phyloP scores from a whole-genome alignment of 495 filamentous ascomycete species.

The Evansstolkia leycettana region DNA sequence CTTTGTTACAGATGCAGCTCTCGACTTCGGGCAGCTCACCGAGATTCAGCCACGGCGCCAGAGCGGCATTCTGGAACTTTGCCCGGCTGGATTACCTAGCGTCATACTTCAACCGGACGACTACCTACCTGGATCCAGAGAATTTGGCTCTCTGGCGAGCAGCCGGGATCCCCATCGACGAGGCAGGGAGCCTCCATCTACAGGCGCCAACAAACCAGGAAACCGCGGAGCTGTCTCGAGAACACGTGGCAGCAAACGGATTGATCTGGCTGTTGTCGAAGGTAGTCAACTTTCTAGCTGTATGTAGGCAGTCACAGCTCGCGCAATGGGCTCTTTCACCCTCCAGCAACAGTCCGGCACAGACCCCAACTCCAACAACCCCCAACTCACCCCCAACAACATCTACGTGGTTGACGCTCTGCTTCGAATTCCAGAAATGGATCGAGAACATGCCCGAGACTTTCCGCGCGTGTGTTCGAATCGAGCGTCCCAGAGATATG shows the following conservation, averaged over 20 bases:
- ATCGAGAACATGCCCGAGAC: conserved; percentile 30
- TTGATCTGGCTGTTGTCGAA: conserved; percentile 26
- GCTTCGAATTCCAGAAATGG: conserved; percentile 29
- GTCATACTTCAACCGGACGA: conserved; percentile 22
- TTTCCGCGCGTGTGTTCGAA: conserved; percentile 25
- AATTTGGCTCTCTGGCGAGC: conserved; percentile 24
- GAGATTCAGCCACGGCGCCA: conserved; percentile 18
- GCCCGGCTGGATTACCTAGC: conserved; percentile 27
- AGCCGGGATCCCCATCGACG: conserved; percentile 23
- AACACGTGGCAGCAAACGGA: conserved; percentile 25
- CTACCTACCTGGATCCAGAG: conserved; percentile 19
- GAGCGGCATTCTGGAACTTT: conserved; percentile 30
- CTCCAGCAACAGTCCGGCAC: conserved; percentile 2
- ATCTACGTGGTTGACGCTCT: conserved; percentile 25
- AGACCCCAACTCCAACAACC: conserved; percentile 1
- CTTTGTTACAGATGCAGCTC: conserved; percentile 9
- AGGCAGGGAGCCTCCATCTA: conserved; percentile 12
- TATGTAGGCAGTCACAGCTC: conserved; percentile 22
- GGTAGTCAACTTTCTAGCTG: conserved; percentile 27
- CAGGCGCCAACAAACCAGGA: no score
- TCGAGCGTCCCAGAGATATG: conserved; percentile 23
- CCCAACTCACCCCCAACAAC: conserved; percentile 12
- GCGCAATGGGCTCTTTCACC: conserved; percentile 21
- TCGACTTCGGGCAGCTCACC: not conserved
- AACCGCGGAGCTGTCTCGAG: conserved; percentile 6